Percentiles rank a stretch among this genome's conserved stretches.
Conservation (phyloP, 2,329 filamentous ascomycete species). For the Epichloe sibirici region DNA sequence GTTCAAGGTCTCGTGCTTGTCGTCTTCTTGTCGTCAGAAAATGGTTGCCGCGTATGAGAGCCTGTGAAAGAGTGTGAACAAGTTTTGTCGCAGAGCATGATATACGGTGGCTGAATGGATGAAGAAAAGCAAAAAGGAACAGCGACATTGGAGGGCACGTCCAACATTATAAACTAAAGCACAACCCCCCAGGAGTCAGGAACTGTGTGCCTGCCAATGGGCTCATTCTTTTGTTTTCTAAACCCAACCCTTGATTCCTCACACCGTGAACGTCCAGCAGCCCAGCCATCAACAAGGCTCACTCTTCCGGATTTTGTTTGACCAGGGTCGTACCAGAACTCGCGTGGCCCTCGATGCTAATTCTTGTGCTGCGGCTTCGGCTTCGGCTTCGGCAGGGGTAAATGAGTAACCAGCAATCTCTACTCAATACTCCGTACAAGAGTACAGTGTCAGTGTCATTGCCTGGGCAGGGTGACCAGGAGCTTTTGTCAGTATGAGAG, state of each 20-base stretch:
- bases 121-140: not conserved
- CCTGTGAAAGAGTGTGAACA: not conserved
- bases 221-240: not conserved
- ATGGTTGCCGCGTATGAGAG: not conserved
- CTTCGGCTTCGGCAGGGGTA: not conserved
- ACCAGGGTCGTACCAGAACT: slow-evolving; percentile 8
- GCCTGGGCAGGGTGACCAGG: not conserved
- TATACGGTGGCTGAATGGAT: not conserved
- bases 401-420: slow-evolving; percentile 1
- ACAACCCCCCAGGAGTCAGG: not conserved
- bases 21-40: not conserved
- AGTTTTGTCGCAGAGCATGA: not conserved
- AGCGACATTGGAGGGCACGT: slow-evolving; percentile 7
- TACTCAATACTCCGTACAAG: not conserved
- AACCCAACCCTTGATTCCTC: not conserved
- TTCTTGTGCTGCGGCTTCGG: not conserved
- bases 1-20: not conserved
- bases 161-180: slow-evolving; percentile 10
- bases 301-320: slow-evolving; percentile 1
- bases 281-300: not conserved
- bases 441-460: not conserved
- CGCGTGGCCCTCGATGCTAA: slow-evolving; percentile 11
- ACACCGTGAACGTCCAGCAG: not conserved
- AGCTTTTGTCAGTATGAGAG: not conserved
- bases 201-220: slow-evolving; percentile 4